Percentiles rank a stretch among this genome's conserved stretches.
Evolutionary conservation across 75 land plant species (phyloP).

Genomic region (Cryptomeria japonica): DNA sequence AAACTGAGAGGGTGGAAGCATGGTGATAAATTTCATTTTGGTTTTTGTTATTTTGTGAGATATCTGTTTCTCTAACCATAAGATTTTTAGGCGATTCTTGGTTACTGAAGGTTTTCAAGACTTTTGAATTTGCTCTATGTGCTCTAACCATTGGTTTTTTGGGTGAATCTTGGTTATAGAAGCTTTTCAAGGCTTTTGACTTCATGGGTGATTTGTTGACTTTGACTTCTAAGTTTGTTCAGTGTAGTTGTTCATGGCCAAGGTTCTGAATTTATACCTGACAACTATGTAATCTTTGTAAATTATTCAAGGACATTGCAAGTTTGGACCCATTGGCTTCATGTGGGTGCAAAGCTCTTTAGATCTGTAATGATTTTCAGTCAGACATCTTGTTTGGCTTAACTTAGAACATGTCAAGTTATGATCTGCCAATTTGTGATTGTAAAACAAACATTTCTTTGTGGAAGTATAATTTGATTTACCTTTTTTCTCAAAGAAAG

Average conservation of each 20-base stretch:
- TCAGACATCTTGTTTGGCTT: constrained; percentile 2
- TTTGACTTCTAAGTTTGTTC: neutral
- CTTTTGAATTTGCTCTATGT: neutral
- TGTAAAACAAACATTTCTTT: neutral
- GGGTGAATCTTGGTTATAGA: neutral
- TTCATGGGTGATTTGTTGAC: neutral
- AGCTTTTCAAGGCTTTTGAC: neutral
- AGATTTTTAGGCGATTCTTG: neutral
- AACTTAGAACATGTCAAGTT: neutral
- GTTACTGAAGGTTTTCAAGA: neutral
- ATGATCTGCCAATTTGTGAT: neutral
- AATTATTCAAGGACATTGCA: constrained; percentile 4
- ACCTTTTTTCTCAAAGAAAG: neutral
- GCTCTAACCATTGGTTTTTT: neutral
- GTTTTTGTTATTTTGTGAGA: neutral
- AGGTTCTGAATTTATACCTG: neutral
- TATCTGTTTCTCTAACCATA: neutral
- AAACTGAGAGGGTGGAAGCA: constrained; percentile 51
- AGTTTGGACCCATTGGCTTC: constrained; percentile 1
- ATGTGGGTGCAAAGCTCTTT: neutral
- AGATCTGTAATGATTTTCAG: neutral
- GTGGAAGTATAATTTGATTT: neutral
- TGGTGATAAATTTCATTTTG: constrained; percentile 27
- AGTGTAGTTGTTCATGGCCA: neutral
- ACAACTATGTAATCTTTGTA: constrained; percentile 1